These are phyloP conservation scores for Syzygium oleosum DNA, from an alignment of 345 rosid species.

Conservation along the genomic window DNA sequence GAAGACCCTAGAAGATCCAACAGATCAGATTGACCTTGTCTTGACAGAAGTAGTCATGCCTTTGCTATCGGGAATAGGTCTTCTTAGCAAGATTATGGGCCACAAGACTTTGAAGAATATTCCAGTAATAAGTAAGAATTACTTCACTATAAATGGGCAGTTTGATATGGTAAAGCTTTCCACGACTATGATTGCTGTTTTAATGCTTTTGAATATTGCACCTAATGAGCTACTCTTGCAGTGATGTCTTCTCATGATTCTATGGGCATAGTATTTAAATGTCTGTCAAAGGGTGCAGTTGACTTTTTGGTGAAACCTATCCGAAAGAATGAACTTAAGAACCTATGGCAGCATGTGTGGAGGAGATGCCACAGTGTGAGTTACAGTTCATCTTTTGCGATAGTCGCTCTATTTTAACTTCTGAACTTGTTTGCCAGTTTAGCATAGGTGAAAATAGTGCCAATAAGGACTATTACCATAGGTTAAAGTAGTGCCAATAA, in stretches of 20 bases:
- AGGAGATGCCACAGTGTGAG: slow-evolving; percentile 78
- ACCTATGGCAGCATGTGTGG: slow-evolving; percentile 89
- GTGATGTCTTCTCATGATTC: slow-evolving; percentile 88
- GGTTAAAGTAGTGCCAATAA: not conserved
- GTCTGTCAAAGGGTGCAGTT: slow-evolving; percentile 82
- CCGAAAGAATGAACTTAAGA: slow-evolving; percentile 79
- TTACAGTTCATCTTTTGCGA: not conserved
- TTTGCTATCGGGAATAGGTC: slow-evolving; percentile 54
- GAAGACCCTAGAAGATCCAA: slow-evolving; percentile 51
- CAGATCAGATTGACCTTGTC: slow-evolving; percentile 55
- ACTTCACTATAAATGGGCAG: not conserved
- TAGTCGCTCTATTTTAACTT: not conserved
- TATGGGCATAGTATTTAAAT: slow-evolving; percentile 69
- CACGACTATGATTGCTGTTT: slow-evolving; percentile 1
- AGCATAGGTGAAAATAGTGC: not conserved
- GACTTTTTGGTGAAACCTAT: slow-evolving; percentile 80
- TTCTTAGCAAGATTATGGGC: slow-evolving; percentile 63
- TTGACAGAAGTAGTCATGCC: slow-evolving; percentile 83
- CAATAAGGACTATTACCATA: too few relatives aligned
- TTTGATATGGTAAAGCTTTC: slow-evolving; percentile 5
- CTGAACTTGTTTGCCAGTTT: not conserved
- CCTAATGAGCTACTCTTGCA: slow-evolving; percentile 18
- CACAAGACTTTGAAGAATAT: slow-evolving; percentile 55
- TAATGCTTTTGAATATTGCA: slow-evolving; percentile 12
- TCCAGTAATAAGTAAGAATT: slow-evolving; percentile 59